phyloP scores from a whole-genome alignment of 345 rosid genomes.

The Pistacia atlantica region DNA sequence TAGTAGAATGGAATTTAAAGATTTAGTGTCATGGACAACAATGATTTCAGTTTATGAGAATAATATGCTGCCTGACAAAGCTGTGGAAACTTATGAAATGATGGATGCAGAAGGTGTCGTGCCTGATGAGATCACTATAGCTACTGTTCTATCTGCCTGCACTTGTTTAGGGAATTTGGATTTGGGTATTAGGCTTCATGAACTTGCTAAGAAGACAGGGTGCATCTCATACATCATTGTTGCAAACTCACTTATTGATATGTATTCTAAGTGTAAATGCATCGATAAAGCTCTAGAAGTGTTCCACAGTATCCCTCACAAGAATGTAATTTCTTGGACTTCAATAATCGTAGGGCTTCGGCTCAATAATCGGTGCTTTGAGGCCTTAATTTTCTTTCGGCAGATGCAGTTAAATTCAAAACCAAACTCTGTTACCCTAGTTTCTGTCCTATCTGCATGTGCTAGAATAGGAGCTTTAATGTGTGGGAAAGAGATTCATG shows the following conservation, averaged over 20 bases:
- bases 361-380: conserved; percentile 72
- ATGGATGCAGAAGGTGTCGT: conserved; percentile 57
- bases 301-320: conserved; percentile 59
- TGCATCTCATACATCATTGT: conserved; percentile 55
- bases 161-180: conserved; percentile 61
- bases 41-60: conserved; percentile 80
- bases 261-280: conserved; percentile 84
- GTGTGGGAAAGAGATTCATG: conserved; percentile 87
- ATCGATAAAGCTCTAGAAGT: conserved; percentile 67
- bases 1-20: conserved; percentile 57
- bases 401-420: conserved; percentile 57
- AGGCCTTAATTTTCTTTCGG: conserved; percentile 70
- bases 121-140: conserved; percentile 73
- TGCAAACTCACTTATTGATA: conserved; percentile 71
- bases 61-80: conserved; percentile 53
- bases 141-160: conserved; percentile 68
- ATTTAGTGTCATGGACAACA: conserved; percentile 82
- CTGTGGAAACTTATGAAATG: conserved; percentile 51
- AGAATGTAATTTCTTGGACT: conserved; percentile 89
- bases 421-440: conserved; percentile 70
- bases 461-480: conserved; percentile 77
- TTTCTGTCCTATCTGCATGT: conserved; percentile 78
- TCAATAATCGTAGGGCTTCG: conserved; percentile 71
- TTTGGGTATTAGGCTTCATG: conserved; percentile 63
- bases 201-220: conserved; percentile 56